phyloP scores from a whole-genome alignment of 331 rosid species.

The Acacia concinna region DNA sequence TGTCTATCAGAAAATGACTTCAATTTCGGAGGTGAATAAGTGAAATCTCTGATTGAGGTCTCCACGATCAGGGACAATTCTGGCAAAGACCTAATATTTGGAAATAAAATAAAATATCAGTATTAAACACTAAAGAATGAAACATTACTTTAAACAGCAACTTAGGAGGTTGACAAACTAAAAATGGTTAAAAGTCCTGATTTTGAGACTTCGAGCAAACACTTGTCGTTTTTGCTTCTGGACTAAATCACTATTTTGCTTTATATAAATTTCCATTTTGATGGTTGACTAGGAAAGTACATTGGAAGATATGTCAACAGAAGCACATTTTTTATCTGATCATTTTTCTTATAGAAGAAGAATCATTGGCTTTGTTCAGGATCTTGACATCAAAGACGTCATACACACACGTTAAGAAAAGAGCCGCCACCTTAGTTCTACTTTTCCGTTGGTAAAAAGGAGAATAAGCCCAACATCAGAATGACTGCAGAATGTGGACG shows the following conservation, averaged over 20 bases:
- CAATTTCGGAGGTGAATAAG: conserved; percentile 50
- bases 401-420: conserved; percentile 4
- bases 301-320: not conserved
- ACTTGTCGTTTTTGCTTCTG: not conserved
- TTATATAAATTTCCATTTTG: not conserved
- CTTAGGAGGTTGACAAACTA: not conserved
- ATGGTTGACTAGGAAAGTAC: not conserved
- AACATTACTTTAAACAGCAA: not conserved
- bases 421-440: conserved; percentile 69
- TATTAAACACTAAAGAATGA: not conserved
- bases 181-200: not conserved
- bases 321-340: not conserved
- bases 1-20: conserved; percentile 51
- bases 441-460: conserved; percentile 62
- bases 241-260: not conserved
- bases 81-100: conserved; percentile 70
- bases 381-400: not conserved
- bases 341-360: conserved; percentile 1
- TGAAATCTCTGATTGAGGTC: conserved; percentile 68
- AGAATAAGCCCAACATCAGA: conserved; percentile 57
- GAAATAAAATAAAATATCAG: not conserved
- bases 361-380: not conserved
- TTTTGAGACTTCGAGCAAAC: not conserved
- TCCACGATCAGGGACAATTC: conserved; percentile 63
- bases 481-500: conserved; percentile 60